A percentile compares a stretch with the other conserved stretches of the same genome.
These are phyloP conservation scores for Trichophyton equinum DNA, from an alignment of 2,329 filamentous ascomycete species.

Conservation along the genomic window DNA sequence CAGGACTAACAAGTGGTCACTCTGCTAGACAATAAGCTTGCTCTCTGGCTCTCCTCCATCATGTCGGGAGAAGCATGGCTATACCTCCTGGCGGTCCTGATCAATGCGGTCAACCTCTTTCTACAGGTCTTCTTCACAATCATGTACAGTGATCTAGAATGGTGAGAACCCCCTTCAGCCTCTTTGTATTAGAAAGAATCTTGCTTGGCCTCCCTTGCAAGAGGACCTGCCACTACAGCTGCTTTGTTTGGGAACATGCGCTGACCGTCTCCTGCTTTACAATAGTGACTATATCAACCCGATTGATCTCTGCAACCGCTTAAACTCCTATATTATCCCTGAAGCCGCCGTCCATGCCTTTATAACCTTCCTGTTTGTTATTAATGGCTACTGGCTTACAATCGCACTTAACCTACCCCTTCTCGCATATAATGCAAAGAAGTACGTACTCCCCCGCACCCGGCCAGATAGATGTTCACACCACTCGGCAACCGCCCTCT, in stretches of 20 bases:
- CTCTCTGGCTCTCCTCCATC: slow-evolving; percentile 24
- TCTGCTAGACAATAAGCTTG: neutral
- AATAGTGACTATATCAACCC: slow-evolving; percentile 97
- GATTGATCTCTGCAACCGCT: slow-evolving; percentile 98
- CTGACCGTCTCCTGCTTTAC: neutral
- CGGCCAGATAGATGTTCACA: neutral
- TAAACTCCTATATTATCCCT: slow-evolving; percentile 98
- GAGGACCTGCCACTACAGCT: neutral
- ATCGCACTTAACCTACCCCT: slow-evolving; percentile 85
- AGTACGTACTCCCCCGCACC: slow-evolving; percentile 47
- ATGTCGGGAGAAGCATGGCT: slow-evolving; percentile 99
- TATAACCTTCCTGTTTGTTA: slow-evolving; percentile 86
- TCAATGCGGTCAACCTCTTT: slow-evolving; percentile 99
- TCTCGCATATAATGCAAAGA: slow-evolving; percentile 89
- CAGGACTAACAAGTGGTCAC: neutral
- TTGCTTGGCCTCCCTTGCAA: neutral
- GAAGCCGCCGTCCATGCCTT: slow-evolving; percentile 96
- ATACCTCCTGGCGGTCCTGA: slow-evolving; percentile 92
- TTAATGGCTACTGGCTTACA: slow-evolving; percentile 98
- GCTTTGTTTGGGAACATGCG: neutral
- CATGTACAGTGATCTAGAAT: slow-evolving; percentile 99
- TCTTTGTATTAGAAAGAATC: neutral
- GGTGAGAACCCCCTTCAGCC: slow-evolving; percentile 47
- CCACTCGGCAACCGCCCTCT: neutral
- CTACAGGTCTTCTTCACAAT: slow-evolving; percentile 99